phyloP scores from a whole-genome alignment of 2,329 filamentous ascomycete genomes.

The Microcyclospora pomicola region DNA sequence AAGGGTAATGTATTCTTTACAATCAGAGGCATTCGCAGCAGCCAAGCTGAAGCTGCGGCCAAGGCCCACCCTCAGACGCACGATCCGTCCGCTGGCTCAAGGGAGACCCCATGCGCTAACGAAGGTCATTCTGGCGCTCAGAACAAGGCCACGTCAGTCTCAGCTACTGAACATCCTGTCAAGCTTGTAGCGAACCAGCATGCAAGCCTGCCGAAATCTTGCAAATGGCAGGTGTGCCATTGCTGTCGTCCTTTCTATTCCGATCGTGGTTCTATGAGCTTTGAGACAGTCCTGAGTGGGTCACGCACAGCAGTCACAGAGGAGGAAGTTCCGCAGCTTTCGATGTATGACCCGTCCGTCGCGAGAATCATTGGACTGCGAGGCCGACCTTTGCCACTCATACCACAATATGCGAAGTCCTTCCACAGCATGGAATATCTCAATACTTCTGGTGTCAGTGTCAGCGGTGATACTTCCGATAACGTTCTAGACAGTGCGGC shows the following conservation, averaged over 20 bases:
- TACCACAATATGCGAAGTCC: constrained; percentile 1
- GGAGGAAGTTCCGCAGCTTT: constrained; percentile 21
- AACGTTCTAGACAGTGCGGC: constrained; percentile 16
- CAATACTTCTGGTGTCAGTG: not conserved
- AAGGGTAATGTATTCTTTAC: constrained; percentile 23
- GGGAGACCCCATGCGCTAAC: too few relatives aligned
- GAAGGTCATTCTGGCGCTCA: too few relatives aligned
- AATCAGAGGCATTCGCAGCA: constrained; percentile 7
- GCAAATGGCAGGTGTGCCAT: constrained; percentile 35
- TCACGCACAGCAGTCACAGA: constrained; percentile 21
- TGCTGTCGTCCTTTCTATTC: constrained; percentile 36
- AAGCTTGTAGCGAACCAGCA: constrained; percentile 1
- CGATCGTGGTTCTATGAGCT: constrained; percentile 33
- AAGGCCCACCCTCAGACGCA: not conserved
- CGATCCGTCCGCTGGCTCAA: not conserved
- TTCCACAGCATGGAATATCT: constrained; percentile 18
- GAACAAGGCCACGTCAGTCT: too few relatives aligned
- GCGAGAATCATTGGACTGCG: constrained; percentile 24
- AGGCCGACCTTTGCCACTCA: constrained; percentile 1
- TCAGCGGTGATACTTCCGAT: constrained; percentile 8
- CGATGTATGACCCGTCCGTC: constrained; percentile 22
- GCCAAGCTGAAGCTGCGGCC: not conserved
- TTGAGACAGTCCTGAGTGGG: constrained; percentile 30
- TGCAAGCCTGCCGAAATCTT: constrained; percentile 13
- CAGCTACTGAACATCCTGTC: constrained; percentile 2